Percentiles rank a stretch among this genome's conserved stretches.
These are phyloP conservation scores for Claviceps fusiformis DNA, from an alignment of 2,329 filamentous ascomycete genomes.

Conservation along the genomic window DNA sequence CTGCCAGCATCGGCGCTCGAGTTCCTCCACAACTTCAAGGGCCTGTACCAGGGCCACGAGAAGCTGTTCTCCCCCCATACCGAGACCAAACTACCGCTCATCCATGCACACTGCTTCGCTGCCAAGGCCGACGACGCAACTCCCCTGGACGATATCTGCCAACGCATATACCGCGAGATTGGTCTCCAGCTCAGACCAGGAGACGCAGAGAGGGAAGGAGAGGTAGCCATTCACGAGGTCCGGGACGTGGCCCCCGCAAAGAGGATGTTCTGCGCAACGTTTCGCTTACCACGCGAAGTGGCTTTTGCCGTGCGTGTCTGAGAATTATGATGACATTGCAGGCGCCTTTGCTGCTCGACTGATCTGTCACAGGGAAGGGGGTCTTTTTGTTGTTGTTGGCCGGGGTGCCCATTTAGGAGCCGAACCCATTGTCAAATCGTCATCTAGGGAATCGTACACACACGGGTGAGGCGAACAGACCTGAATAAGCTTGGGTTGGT, in stretches of 20 bases:
- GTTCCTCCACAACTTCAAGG: constrained; percentile 56
- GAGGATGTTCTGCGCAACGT: constrained; percentile 92
- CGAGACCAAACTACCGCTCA: constrained; percentile 52
- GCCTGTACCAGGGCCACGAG: constrained; percentile 64
- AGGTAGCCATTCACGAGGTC: constrained; percentile 53
- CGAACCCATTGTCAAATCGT: not conserved
- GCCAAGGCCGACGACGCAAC: constrained; percentile 65
- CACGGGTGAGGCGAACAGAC: not conserved
- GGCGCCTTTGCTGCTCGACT: not conserved
- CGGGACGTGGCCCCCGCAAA: constrained; percentile 86
- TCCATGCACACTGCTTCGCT: constrained; percentile 93
- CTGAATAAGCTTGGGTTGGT: too few relatives aligned
- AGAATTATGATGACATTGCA: not conserved
- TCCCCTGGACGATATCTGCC: constrained; percentile 36
- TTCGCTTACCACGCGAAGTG: constrained; percentile 68
- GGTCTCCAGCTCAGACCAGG: constrained; percentile 27
- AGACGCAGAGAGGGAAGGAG: constrained; percentile 31
- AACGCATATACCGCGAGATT: constrained; percentile 27
- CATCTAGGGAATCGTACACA: not conserved
- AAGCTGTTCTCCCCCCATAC: constrained; percentile 49
- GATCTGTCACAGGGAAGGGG: not conserved
- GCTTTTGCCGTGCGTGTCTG: constrained; percentile 48
- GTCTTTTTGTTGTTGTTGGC: not conserved
- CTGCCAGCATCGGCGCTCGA: constrained; percentile 79
- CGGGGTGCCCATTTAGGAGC: not conserved